Evolutionary conservation across 176 grass and related monocot genomes (phyloP).

Genomic region (Chloris gayana): DNA sequence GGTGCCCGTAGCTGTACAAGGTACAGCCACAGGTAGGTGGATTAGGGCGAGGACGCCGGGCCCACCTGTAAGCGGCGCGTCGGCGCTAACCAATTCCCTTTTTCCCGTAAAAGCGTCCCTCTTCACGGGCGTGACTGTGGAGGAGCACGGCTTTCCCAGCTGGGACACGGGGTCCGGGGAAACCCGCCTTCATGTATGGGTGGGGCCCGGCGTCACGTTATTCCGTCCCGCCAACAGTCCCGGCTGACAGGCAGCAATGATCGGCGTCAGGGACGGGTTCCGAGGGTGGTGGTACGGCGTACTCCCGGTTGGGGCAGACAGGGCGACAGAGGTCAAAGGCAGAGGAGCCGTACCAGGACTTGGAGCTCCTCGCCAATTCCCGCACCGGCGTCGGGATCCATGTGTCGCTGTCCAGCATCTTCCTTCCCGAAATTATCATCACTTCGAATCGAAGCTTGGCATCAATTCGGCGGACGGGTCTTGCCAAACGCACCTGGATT

Average conservation of each 20-base stretch:
- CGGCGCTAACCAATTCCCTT: background rate
- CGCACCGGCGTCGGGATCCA: background rate
- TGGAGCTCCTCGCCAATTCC: background rate
- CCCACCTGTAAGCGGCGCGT: background rate
- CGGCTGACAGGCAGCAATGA: background rate
- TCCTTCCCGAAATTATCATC: no score
- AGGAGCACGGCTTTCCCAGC: background rate
- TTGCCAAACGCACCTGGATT: background rate
- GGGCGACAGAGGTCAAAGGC: background rate
- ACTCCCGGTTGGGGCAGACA: background rate
- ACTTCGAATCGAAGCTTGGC: background rate
- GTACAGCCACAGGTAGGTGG: background rate
- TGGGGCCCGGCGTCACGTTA: no score
- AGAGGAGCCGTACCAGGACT: background rate
- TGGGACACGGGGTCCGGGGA: background rate
- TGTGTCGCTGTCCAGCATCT: background rate
- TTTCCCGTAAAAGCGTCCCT: background rate
- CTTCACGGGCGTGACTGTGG: background rate
- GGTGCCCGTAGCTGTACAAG: constrained; percentile 21
- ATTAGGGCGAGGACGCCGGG: background rate
- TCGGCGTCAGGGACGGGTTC: background rate
- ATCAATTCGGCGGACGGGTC: background rate
- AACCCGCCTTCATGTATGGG: background rate
- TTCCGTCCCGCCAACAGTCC: background rate
- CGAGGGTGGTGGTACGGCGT: no score